Percentiles rank a stretch among this genome's conserved stretches.
Conservation (phyloP, 345 rosid genomes). For the Angophora floribunda region DNA sequence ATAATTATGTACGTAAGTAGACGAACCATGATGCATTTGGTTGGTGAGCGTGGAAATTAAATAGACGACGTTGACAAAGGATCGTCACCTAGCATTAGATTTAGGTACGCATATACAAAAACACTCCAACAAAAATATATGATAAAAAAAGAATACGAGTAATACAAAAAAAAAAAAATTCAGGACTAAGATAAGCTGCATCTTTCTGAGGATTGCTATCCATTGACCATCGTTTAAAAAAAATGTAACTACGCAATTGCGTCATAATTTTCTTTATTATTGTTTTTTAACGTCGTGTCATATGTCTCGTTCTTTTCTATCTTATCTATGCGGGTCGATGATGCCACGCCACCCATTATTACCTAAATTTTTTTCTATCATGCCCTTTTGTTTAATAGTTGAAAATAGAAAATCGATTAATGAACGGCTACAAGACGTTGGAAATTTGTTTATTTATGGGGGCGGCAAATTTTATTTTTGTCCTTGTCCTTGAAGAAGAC, state of each 20-base stretch:
- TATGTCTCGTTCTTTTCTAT: neutral
- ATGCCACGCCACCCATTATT: neutral
- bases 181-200: neutral
- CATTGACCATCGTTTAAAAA: neutral
- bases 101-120: neutral
- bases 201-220: neutral
- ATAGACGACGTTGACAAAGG: neutral
- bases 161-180: neutral
- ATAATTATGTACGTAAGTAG: neutral
- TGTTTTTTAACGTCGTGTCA: neutral
- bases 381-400: neutral
- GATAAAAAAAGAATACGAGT: neutral
- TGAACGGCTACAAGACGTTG: neutral
- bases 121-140: neutral
- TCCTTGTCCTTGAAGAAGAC: neutral
- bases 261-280: neutral
- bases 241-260: neutral
- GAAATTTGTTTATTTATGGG: neutral
- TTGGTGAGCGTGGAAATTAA: neutral
- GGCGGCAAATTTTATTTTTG: neutral
- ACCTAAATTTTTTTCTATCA: neutral
- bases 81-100: neutral
- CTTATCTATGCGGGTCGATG: neutral
- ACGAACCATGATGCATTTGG: neutral
- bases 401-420: neutral